phyloP scores from a whole-genome alignment of 495 filamentous ascomycete species.

The Pseudevernia furfuracea region DNA sequence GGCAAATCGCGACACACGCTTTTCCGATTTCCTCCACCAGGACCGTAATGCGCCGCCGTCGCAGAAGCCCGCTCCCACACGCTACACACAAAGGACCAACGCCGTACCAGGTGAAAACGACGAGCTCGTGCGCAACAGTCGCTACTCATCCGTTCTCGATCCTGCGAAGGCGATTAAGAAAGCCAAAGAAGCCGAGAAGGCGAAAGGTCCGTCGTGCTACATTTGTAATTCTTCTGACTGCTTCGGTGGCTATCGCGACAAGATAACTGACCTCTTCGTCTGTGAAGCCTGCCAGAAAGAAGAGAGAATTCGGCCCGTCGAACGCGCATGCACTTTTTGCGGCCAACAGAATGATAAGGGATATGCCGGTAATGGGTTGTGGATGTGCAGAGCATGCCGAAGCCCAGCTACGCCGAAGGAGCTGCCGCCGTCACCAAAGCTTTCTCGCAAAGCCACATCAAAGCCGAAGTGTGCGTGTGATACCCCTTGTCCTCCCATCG shows the following conservation, averaged over 20 bases:
- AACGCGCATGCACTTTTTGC: constrained; percentile 2
- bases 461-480: not conserved
- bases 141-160: not conserved
- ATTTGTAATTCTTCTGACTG: not conserved
- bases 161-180: not conserved
- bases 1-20: constrained; percentile 3
- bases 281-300: not conserved
- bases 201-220: not conserved
- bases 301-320: not conserved
- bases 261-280: not conserved
- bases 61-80: not conserved
- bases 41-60: not conserved
- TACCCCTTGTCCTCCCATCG: not conserved
- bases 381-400: constrained; percentile 10
- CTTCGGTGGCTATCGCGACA: not conserved
- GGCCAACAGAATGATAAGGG: not conserved
- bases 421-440: constrained; percentile 10
- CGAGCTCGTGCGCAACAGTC: not conserved
- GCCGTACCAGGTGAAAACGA: constrained; percentile 1
- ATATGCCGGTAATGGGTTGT: constrained; percentile 7
- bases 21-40: constrained; percentile 8
- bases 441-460: not conserved
- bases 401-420: constrained; percentile 7
- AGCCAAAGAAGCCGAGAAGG: constrained; percentile 1
- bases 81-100: constrained; percentile 4